Evolutionary conservation across 768 basidiomycete species (phyloP), one percentile per base, ranked within the genome.

Genomic region (Sporobolomyces pararoseus): DNA sequence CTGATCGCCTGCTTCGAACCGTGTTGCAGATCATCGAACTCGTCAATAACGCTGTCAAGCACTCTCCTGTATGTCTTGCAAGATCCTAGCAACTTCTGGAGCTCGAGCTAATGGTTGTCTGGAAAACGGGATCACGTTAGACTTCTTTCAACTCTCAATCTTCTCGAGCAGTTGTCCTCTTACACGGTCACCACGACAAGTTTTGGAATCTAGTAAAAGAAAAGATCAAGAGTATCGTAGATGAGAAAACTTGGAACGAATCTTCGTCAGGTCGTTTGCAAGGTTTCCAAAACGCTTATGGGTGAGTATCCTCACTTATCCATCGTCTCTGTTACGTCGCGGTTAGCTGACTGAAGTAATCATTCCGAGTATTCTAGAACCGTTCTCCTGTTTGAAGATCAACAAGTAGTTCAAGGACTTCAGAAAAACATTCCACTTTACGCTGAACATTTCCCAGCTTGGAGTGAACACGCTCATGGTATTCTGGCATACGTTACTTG

Each of bases 91-190:
- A n/a, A n/a, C n/a, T n/a, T n/a, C n/a, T n/a, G n/a, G n/a, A n/a
- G n/a, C n/a, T n/a, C n/a, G n/a, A n/a, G n/a, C n/a, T n/a, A n/a
- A n/a, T n/a, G n/a, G n/a, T n/a, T n/a, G n/a, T n/a, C n/a, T n/a
- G n/a, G n/a, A n/a, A n/a, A n/a, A n/a, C n/a, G n/a, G n/a, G n/a
- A n/a, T n/a, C n/a, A n/a, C n/a, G n/a, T n/a, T n/a, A 66, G 29
- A 78, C 76, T 32, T 73, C 76, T 25, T 80, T 80, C 76, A 81
- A 81, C 77, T 77, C 76, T 51, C 80, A 81, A 65, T 74, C 78
- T 21, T 71, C 78, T 2, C 71, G 80, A 37, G 80, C 76, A 6
- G 70, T 81, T 55, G 66, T 81, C 42, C 65, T 79, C 23, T 78
- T 79, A 44, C 79, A 79, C 32, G 47, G 23, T 13, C 21, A 55